Evolutionary conservation across 2,329 filamentous ascomycete genomes (phyloP), one percentile per base, ranked within the genome.

Genomic region (Ophiocordyceps camponoti-floridani): DNA sequence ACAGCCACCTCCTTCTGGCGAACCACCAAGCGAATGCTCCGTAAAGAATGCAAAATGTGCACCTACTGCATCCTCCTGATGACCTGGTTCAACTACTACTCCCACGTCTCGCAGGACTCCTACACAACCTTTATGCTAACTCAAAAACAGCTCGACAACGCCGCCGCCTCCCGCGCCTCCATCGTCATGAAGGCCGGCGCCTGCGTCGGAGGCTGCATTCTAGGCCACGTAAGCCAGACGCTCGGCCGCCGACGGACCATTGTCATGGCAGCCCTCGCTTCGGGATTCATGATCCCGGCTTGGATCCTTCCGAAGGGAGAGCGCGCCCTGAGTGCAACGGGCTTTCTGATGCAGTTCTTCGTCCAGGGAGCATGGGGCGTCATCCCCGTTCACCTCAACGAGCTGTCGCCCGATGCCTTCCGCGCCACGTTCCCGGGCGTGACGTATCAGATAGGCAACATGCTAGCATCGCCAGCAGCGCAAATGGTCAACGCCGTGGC

Each of bases 171-270:
- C 8, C 75, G 81, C n/a, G 82, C 82, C 14, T 81, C 75, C n/a
- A 87, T 88, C 51, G 61, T 88, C 47, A 86, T 85, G 78, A 87
- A 87, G 63, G 77, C 73, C 1, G 83, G 84, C 26, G 82, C 83
- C 40, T 83, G 80, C 52, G 74, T 85, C 1, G 83, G 82, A 31
- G 82, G 82, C 26, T 79, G 77, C 40, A 74, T 82, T 48, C 72
- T 84, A 47, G 84, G 84, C 19, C 88, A 87, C 58, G 53, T 77
- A 8, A 84, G 79, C 8, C 83, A 89, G 56, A 85, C 79, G 56
- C 62, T 86, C 42, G 84, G 84, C 13, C 80, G 84, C 31, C 77
- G 84, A 26, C 71, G 79, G 37, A 72, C 75, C 44, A 84, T 84
- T 56, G 70, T 83, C 46, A 58, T 64, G 40, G 67, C 77, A 1